Conservation (phyloP, 139 green algal species). For the Chlamydomonas eustigma region DNA sequence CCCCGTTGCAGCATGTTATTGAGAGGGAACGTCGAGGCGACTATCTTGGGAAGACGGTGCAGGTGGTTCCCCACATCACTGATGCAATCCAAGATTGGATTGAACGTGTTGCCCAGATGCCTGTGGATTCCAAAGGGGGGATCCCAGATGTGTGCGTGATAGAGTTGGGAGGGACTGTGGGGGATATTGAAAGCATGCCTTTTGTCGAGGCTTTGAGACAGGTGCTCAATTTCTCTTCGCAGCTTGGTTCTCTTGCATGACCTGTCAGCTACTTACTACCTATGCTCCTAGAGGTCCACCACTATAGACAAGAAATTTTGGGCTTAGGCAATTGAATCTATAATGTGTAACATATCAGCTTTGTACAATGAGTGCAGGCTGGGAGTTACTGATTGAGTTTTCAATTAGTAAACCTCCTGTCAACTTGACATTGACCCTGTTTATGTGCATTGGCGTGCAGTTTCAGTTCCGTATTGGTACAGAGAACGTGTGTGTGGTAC, state of each 20-base stretch:
- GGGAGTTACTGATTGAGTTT: no score
- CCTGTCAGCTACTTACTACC: no score
- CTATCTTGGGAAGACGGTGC: conserved; percentile 98
- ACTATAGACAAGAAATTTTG: no score
- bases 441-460: conserved; percentile 48
- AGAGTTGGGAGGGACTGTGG: conserved; percentile 96
- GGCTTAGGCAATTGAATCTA: no score
- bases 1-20: conserved; percentile 77
- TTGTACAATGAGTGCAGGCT: no score
- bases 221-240: no score
- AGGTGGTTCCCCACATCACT: conserved; percentile 96
- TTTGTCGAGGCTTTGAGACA: conserved; percentile 87
- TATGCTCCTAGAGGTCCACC: no score
- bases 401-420: no score
- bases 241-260: no score
- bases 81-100: conserved; percentile 99
- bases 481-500: conserved; percentile 83
- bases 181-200: conserved; percentile 97
- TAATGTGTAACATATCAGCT: no score
- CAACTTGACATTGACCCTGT: neutral
- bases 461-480: conserved; percentile 78
- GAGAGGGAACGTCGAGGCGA: conserved; percentile 91
- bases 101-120: conserved; percentile 85
- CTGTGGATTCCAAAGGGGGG: conserved; percentile 80
- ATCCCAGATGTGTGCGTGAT: conserved; percentile 95